phyloP scores from a whole-genome alignment of 345 rosid species.

The Xanthoceras sorbifolium region DNA sequence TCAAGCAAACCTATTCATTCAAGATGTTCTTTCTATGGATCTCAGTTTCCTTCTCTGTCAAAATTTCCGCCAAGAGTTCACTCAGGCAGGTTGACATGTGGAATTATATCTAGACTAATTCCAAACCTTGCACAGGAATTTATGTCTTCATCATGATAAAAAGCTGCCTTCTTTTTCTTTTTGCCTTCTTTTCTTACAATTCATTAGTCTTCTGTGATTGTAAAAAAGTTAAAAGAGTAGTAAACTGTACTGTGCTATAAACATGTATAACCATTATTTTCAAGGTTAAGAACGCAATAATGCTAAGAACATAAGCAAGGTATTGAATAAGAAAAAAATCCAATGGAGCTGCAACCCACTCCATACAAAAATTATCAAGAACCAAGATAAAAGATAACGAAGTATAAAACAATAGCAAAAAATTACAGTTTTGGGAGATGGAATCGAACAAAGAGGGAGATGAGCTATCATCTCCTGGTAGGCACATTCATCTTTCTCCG shows the following conservation, averaged over 20 bases:
- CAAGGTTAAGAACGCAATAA: background rate
- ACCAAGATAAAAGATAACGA: background rate
- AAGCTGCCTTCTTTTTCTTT: background rate
- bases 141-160: too few relatives aligned
- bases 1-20: background rate
- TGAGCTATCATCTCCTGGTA: constrained; percentile 99
- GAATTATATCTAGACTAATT: background rate
- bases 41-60: background rate
- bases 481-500: constrained; percentile 96
- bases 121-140: background rate
- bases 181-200: background rate
- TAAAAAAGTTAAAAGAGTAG: background rate
- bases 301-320: too few relatives aligned
- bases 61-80: background rate
- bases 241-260: background rate
- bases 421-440: constrained; percentile 76
- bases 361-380: background rate
- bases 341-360: background rate
- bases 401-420: background rate
- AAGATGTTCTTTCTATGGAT: background rate
- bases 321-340: background rate
- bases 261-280: background rate
- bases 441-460: constrained; percentile 89
- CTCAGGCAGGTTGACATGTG: background rate
- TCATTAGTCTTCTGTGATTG: background rate